Conservation (phyloP, 306 rosid genomes). For the Rosa rugosa region DNA sequence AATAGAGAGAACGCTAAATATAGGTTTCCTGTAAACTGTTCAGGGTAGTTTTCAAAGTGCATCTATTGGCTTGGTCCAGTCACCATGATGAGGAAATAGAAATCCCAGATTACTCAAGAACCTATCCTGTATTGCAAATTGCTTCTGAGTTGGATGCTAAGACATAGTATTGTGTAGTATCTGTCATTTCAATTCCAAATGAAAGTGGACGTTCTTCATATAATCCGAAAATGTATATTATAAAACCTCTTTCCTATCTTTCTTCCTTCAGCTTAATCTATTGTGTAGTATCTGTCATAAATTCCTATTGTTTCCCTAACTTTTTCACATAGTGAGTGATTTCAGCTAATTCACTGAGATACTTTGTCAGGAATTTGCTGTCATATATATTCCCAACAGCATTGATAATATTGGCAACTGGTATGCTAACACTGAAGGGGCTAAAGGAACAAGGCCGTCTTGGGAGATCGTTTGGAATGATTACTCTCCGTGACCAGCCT, state of each 20-base stretch:
- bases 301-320: not conserved
- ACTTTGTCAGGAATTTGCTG: constrained; percentile 70
- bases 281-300: not conserved
- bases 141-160: not conserved
- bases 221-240: not conserved
- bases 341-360: constrained; percentile 33
- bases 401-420: constrained; percentile 67
- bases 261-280: not conserved
- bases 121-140: not conserved
- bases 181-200: not conserved
- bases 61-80: not conserved
- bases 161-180: not conserved
- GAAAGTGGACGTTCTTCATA: not conserved
- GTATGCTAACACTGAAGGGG: constrained; percentile 79
- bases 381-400: constrained; percentile 64
- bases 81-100: not conserved
- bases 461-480: constrained; percentile 79
- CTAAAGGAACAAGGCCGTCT: constrained; percentile 97
- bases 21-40: not conserved
- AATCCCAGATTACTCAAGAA: not conserved
- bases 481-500: constrained; percentile 82
- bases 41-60: not conserved
- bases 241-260: not conserved
- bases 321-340: not conserved
- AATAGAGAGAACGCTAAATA: not conserved